These are phyloP conservation scores for Forsythia viridissima DNA, from an alignment of 257 asterid species.

Conservation along the genomic window DNA sequence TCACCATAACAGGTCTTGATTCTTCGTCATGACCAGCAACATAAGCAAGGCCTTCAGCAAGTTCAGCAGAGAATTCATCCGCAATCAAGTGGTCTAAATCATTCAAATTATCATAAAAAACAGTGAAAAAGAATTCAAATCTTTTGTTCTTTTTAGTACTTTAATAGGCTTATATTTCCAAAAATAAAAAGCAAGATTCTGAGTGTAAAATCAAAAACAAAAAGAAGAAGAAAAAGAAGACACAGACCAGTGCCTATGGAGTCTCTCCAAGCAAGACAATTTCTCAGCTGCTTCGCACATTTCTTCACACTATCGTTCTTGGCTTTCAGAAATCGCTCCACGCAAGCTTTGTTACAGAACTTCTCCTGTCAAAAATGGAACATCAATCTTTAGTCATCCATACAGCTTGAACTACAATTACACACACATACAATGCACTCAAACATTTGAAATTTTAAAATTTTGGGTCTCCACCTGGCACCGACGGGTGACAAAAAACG, in stretches of 20 bases:
- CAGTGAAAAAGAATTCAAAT: conserved; percentile 11
- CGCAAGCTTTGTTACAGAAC: conserved; percentile 42
- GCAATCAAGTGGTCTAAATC: conserved; percentile 75
- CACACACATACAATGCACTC: background rate
- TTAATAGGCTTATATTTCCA: conserved; percentile 19
- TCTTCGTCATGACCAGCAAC: conserved; percentile 96
- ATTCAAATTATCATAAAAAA: conserved; percentile 27
- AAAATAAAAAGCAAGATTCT: conserved; percentile 37
- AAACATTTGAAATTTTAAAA: no score
- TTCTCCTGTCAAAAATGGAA: conserved; percentile 41
- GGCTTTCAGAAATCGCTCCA: conserved; percentile 47
- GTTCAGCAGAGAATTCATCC: conserved; percentile 94
- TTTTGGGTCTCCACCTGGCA: no score
- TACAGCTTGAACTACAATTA: no score
- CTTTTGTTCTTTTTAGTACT: conserved; percentile 19
- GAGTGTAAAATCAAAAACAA: conserved; percentile 30
- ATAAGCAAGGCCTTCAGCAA: conserved; percentile 89
- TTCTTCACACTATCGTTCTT: conserved; percentile 54
- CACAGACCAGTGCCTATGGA: conserved; percentile 64
- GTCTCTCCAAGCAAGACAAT: conserved; percentile 90
- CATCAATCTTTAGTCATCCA: background rate
- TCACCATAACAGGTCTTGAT: conserved; percentile 84
- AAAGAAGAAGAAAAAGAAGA: conserved; percentile 16
- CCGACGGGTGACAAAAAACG: no score
- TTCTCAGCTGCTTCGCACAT: conserved; percentile 64